Evolutionary conservation across 441 rosid genomes (phyloP), one percentile per base, ranked within the genome.

Genomic region (Populus hybrid): DNA sequence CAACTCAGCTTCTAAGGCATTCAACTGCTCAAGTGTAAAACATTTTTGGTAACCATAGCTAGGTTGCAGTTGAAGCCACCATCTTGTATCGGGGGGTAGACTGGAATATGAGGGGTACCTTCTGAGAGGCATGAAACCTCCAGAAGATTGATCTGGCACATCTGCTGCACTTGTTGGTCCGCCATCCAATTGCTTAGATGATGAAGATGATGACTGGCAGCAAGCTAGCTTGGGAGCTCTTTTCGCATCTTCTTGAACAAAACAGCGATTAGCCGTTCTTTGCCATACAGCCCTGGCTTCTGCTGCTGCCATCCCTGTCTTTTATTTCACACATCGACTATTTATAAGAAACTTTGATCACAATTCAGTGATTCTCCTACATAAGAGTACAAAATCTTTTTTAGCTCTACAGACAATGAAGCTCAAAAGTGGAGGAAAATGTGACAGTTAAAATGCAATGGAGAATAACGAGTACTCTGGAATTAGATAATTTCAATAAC

Each of bases 211-310:
- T 46, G 99, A 91, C 36, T 92, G 98, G 81, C 92, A 90, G 80
- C 83, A 96, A 54, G 99, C 95, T 81, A 96, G 79, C 84, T 93
- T 94, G 28, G 99, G 99, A 83, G 99, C 99, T 84, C 98, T 85
- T 84, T 94, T 94, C 74, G 99, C 98, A 89, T 96, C 99, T 86
- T 96, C 99, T 88, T 96, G 99, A 36, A 96, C 95, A 85, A 96
- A 94, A 86, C 89, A 96, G 79, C 98, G 98, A 78, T 96, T 96
- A 32, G 89, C 97, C 16, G 95, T 78, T 84, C 99, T 88, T 83
- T 96, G 99, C 99, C 99, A 96, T 20, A 84, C 90, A 23, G 96
- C 96, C 86, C 99, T 90, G 42, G 95, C 96, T 85, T 96, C 99
- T 54, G 97, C 98, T 74, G 85, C 97, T 46, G 98, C 95, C 99